Evolutionary conservation across 2,329 filamentous ascomycete species (phyloP).

Genomic region (Hortaea werneckii): DNA sequence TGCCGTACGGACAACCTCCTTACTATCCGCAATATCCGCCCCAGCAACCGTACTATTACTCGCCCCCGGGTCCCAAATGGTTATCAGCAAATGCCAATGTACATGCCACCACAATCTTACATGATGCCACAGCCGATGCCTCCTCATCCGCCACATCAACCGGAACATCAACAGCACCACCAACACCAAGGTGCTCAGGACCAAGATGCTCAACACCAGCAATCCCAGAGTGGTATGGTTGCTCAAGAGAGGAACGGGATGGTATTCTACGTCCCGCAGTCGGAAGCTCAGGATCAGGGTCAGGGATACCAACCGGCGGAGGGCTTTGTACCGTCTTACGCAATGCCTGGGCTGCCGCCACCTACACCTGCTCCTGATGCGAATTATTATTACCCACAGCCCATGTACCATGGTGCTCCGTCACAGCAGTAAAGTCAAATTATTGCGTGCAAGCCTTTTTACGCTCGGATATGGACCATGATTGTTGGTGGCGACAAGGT

Average conservation of each 20-base stretch:
- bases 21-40: conserved; percentile 46
- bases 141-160: not conserved
- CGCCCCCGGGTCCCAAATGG: conserved; percentile 37
- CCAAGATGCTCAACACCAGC: conserved; percentile 6
- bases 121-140: conserved; percentile 21
- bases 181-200: not conserved
- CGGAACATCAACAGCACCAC: conserved; percentile 2
- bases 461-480: no score
- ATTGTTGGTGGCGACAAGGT: no score
- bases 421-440: not conserved
- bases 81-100: conserved; percentile 22
- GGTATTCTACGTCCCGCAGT: conserved; percentile 65
- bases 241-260: conserved; percentile 92
- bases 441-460: no score
- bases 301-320: conserved; percentile 24
- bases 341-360: conserved; percentile 23
- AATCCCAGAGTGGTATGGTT: conserved; percentile 44
- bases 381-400: conserved; percentile 5
- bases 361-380: conserved; percentile 6
- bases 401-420: conserved; percentile 1
- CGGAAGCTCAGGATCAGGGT: conserved; percentile 18
- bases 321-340: conserved; percentile 24
- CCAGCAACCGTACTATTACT: conserved; percentile 53
- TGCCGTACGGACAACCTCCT: conserved; percentile 45
- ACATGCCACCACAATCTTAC: conserved; percentile 20